Evolutionary conservation across 2,329 filamentous ascomycete genomes (phyloP).

Genomic region (Arthrobotrys pseudoclavata): DNA sequence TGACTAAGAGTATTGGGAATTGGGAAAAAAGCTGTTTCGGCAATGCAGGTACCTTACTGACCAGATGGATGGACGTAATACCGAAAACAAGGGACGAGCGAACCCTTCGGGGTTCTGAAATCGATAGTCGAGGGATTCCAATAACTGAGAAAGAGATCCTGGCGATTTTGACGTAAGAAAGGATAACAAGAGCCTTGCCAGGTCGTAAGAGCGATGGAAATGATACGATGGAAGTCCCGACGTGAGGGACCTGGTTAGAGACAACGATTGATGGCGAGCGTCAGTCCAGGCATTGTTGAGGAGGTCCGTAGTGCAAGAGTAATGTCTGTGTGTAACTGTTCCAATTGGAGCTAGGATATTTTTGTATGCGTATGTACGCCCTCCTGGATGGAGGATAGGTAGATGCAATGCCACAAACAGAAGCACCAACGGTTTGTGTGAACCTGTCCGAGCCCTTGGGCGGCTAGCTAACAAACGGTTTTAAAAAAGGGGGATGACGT

Average conservation of each 20-base stretch:
- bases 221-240: constrained; percentile 14
- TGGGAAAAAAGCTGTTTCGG: constrained; percentile 49
- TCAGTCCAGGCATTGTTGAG: constrained; percentile 41
- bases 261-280: constrained; percentile 21
- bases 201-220: neutral
- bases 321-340: constrained; percentile 2
- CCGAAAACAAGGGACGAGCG: constrained; percentile 26
- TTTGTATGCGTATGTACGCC: constrained; percentile 1
- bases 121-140: constrained; percentile 54
- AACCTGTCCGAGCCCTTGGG: constrained; percentile 32
- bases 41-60: constrained; percentile 56
- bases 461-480: constrained; percentile 33
- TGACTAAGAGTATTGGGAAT: constrained; percentile 54
- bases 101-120: constrained; percentile 26
- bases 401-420: constrained; percentile 21
- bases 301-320: neutral
- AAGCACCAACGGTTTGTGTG: constrained; percentile 43
- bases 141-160: neutral
- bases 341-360: constrained; percentile 17
- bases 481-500: constrained; percentile 45
- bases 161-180: neutral
- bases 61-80: constrained; percentile 7
- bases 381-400: constrained; percentile 19
- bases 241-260: constrained; percentile 35
- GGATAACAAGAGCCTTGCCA: constrained; percentile 3